Base-by-base conservation (phyloP, 257 asterid species). In the Datura wrightii region DNA sequence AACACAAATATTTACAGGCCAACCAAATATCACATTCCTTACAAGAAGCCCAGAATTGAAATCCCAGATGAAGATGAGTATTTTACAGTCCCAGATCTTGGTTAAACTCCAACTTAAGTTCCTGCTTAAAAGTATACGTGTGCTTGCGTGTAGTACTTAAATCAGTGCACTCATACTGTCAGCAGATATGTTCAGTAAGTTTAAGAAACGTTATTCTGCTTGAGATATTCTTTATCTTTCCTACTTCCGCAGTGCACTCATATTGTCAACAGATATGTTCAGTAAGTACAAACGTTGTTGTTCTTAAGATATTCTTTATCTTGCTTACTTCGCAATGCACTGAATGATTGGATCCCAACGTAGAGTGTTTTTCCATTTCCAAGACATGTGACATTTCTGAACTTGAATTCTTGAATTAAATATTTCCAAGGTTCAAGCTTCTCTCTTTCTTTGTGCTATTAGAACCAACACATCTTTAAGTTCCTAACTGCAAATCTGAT, bases 21-120 rank as follows among this genome's bases (percentile, higher is more conserved):
- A 41, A 52, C 91, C 8, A 92, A 89, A 81, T 84, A 69, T 67
- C 86, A 87, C 56, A 62, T 90, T 63, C 87, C 97, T 58, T 83
- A 89, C 92, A 94, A 94, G 95, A 96, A 91, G 90, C 92, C 96
- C 2, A 90, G 98, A 71, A 74, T 93, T 6, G 97, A 92, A 79
- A 63, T 85, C 56, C 90, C 85, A 6, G 95, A 92, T 18, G 99
- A 93, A 0, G 95, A 94, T 39, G 99, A 93, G 89, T 90, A 79
- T 41, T 94, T 94, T 91, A 93, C 93, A 0, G 97, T 94, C 53
- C 99, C 99, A 65, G 98, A 96, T 92, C 98, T 96, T 86, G 98
- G 98, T 85, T 94, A 90, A 93, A 76, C 84, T 58, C 56, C 44
- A 53, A 42, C 7, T 41, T 83, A 50, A 44, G 41, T 74, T 74